These are phyloP conservation scores for Fragaria nilgerrensis DNA, from an alignment of 306 rosid genomes.

Conservation along the genomic window DNA sequence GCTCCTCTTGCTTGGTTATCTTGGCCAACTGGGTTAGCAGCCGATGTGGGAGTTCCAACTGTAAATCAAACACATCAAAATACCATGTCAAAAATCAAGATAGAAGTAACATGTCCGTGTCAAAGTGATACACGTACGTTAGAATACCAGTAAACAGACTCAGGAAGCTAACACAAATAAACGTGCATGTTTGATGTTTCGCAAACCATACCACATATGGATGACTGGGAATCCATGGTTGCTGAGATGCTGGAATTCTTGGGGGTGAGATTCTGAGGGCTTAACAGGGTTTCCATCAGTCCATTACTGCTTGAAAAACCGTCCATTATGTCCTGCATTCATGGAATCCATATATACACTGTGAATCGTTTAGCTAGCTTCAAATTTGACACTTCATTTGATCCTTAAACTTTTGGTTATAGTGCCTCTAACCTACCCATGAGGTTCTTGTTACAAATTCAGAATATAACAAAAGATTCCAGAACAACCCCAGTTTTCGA, in stretches of 20 bases:
- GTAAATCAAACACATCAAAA: background rate
- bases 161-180: background rate
- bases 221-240: constrained; percentile 74
- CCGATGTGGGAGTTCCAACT: constrained; percentile 83
- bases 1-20: constrained; percentile 54
- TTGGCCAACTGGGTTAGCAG: constrained; percentile 43
- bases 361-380: background rate
- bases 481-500: too few relatives aligned
- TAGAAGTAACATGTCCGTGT: background rate
- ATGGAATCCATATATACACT: background rate
- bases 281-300: constrained; percentile 29
- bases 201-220: constrained; percentile 49
- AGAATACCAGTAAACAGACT: too few relatives aligned
- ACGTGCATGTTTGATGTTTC: background rate
- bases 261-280: constrained; percentile 50
- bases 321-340: constrained; percentile 54
- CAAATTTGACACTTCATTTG: background rate
- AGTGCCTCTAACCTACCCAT: background rate
- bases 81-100: background rate
- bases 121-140: background rate
- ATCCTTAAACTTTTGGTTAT: background rate
- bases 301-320: constrained; percentile 47
- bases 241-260: constrained; percentile 54
- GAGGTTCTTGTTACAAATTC: background rate
- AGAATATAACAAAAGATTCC: too few relatives aligned